Evolutionary conservation across 352 stramenopile genomes (phyloP), one percentile per base, ranked within the genome.

Genomic region (Paralagenidium karlingii): DNA sequence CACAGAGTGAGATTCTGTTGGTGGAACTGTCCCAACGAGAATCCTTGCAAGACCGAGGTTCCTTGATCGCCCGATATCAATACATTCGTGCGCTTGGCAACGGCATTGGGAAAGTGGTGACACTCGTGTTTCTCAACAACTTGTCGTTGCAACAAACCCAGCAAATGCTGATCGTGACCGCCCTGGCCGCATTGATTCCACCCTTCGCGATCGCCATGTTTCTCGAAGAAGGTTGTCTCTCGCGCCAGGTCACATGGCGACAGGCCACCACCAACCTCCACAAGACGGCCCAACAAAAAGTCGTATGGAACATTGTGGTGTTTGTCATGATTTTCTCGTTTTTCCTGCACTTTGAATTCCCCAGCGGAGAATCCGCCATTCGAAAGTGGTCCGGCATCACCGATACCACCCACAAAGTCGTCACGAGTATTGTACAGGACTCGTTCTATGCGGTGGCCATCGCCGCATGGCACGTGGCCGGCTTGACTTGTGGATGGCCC

Each of bases 21-120:
- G 84, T 92, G 37, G 71, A 89, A 47, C 46, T 88, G 16, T 85
- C 74, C 22, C 75, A 89, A 47, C 62, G 68, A 16, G 79, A 92
- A 52, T 62, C 73, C 8, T 59, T 85, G 25, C 71, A 54, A 16
- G 66, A 55, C 5, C 73, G 75, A 9, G 79, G 21, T 66, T 60
- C 15, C 15, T n/a, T n/a, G n/a, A n/a, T n/a, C n/a, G n/a, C n/a
- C n/a, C n/a, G n/a, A n/a, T n/a, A n/a, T n/a, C n/a, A n/a, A 66
- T 3, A 56, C 53, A 12, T 49, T 54, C 13, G 27, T 82, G 30
- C 55, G 75, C 19, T 57, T 45, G 21, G 78, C 58, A 38, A 51
- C 82, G 27, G 7, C 44, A 2, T 45, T 47, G 10, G 53, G 7
- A 36, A 36, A 7, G 30, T 36, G 16, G 30, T 20, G 8, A 36